phyloP scores from a whole-genome alignment of 2,329 filamentous ascomycete genomes.

The Apiospora arundinis region DNA sequence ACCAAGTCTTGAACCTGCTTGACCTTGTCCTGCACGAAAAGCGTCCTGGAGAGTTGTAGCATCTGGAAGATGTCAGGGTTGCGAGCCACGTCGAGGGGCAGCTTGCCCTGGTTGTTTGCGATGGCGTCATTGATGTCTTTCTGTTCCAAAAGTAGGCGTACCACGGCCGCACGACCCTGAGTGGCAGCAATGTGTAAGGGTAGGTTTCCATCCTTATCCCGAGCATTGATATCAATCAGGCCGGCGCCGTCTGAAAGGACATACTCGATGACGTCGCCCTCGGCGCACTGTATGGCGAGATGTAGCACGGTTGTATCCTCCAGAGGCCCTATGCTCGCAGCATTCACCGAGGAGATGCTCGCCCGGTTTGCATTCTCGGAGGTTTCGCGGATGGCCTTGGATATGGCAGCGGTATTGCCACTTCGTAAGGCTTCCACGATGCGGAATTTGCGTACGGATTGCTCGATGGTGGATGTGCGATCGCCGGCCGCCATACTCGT shows the following conservation, averaged over 20 bases:
- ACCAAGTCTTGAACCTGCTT: slow-evolving; percentile 85
- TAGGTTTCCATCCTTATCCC: slow-evolving; percentile 93
- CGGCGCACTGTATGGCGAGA: slow-evolving; percentile 93
- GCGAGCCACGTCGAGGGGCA: slow-evolving; percentile 86
- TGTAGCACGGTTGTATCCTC: slow-evolving; percentile 92
- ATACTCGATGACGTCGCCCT: slow-evolving; percentile 90
- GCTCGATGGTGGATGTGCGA: slow-evolving; percentile 63
- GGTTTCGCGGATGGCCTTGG: slow-evolving; percentile 79
- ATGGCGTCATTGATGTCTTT: slow-evolving; percentile 87
- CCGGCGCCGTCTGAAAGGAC: slow-evolving; percentile 78
- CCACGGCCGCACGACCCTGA: slow-evolving; percentile 80
- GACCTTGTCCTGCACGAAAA: slow-evolving; percentile 88
- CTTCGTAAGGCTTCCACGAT: slow-evolving; percentile 91
- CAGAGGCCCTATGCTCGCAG: slow-evolving; percentile 52
- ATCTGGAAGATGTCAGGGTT: slow-evolving; percentile 96
- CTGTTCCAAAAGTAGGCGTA: slow-evolving; percentile 83
- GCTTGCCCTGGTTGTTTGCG: slow-evolving; percentile 82
- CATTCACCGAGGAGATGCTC: slow-evolving; percentile 62
- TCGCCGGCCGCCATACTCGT: slow-evolving; percentile 8
- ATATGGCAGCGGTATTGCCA: slow-evolving; percentile 90
- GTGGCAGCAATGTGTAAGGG: slow-evolving; percentile 86
- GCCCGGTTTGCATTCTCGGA: slow-evolving; percentile 57
- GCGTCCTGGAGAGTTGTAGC: slow-evolving; percentile 85
- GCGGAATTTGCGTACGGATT: slow-evolving; percentile 92
- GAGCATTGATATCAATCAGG: slow-evolving; percentile 81